Evolutionary conservation across 2,329 filamentous ascomycete species (phyloP), one percentile per base, ranked within the genome.

Genomic region (Neonectria hederae): DNA sequence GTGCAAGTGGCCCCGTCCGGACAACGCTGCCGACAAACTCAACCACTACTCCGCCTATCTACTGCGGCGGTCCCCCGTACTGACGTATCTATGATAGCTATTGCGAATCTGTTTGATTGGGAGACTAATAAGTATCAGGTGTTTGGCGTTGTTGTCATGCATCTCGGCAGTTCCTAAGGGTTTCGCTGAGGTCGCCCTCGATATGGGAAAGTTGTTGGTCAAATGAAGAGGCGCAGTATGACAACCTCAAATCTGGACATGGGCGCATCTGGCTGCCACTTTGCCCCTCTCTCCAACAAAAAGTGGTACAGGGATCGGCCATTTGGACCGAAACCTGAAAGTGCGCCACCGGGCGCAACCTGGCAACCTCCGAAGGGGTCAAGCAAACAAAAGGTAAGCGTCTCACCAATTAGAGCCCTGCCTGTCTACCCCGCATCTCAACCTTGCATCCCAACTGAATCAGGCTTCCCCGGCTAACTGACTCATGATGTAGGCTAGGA

Each of bases 401-500:
- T 13, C 19, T 26, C 43, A 21, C 54, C 54, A 51, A 52, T 52
- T n/a, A 19, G 19, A 28, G 24, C 26, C 11, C 4, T 24, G 26
- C 51, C 49, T 7, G 19, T 14, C 19, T 40, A 30, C 54, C 60
- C 60, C 60, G 48, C 60, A 49, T 32, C 48, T 5, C 48, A 32
- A 28, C 35, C 57, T 28, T 19, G 42, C 42, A 26, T 21, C 49
- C 24, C 49, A 28, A 38, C 48, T 63, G 60, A 63, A 63, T 63
- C 60, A 63, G 48, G 48, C 49, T n/a, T 49, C 51, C 35, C 49
- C 28, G 42, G 32, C 43, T 48, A 32, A 53, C 54, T 59, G 54
- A 63, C 54, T 63, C 54, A 58, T 62, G 54, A 30, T 40, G 54
- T 28, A 53, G 54, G 60, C 48, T 46, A 61, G 35, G 42, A 58